A percentile compares a stretch with the other conserved stretches of the same genome.
Evolutionary conservation across 768 basidiomycete species (phyloP).

Genomic region (Candolleomyces aberdarensis): DNA sequence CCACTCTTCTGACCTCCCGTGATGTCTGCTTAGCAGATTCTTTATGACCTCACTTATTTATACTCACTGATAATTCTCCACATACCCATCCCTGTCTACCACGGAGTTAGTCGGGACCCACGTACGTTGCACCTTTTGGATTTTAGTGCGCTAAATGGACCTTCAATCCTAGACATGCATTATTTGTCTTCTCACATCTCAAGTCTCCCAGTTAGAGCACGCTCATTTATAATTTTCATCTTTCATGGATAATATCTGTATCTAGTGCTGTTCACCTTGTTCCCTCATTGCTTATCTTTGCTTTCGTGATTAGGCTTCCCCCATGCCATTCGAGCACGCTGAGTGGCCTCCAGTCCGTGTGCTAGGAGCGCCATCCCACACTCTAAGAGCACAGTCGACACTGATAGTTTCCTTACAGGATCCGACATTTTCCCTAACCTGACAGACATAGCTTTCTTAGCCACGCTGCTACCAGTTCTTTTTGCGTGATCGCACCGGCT

Average conservation of each 20-base stretch:
- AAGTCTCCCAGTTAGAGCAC: constrained; percentile 15
- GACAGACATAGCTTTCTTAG: not conserved
- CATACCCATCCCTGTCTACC: constrained; percentile 9
- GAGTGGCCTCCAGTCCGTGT: not conserved
- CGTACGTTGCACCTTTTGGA: not conserved
- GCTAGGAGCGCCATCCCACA: too few relatives aligned
- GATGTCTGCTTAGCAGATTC: not conserved
- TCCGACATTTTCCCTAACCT: not conserved
- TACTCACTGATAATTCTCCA: constrained; percentile 1
- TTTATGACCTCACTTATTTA: constrained; percentile 3
- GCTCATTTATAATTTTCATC: constrained; percentile 17
- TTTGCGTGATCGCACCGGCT: not conserved
- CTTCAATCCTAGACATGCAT: not conserved
- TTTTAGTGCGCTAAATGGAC: not conserved
- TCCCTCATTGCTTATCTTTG: not conserved
- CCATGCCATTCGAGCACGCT: not conserved
- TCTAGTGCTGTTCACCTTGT: not conserved
- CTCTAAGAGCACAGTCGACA: not conserved
- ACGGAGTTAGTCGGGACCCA: not conserved
- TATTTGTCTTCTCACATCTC: constrained; percentile 20
- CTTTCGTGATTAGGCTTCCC: not conserved
- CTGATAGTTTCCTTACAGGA: not conserved
- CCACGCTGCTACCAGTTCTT: not conserved
- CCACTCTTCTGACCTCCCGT: constrained; percentile 4
- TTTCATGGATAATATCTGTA: constrained; percentile 31